A percentile compares a stretch with the other conserved stretches of the same genome.
These are phyloP conservation scores for Spathaspora sp. DNA, from an alignment of 805 yeast species.

Conservation along the genomic window DNA sequence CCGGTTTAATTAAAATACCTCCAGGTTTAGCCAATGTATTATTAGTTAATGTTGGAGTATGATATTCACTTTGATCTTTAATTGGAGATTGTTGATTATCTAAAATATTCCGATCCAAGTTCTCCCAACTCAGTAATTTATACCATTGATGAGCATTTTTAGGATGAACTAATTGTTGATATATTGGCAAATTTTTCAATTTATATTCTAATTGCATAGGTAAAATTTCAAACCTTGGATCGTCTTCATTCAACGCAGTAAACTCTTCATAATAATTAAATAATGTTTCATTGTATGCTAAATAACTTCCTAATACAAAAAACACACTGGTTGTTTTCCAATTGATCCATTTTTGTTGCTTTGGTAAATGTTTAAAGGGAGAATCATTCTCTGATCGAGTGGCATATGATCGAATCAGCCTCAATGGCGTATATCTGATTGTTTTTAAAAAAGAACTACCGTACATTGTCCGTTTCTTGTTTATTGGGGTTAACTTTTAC, in stretches of 20 bases:
- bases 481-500: neutral
- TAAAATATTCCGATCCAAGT: constrained; percentile 33
- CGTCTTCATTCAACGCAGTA: constrained; percentile 18
- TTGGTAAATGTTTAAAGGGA: constrained; percentile 27
- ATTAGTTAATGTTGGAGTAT: constrained; percentile 20
- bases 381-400: constrained; percentile 27
- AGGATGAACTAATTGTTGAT: constrained; percentile 42
- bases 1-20: constrained; percentile 72
- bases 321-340: constrained; percentile 25
- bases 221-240: constrained; percentile 14
- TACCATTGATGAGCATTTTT: constrained; percentile 47
- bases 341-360: constrained; percentile 20
- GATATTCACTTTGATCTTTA: constrained; percentile 14
- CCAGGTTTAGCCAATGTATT: constrained; percentile 69
- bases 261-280: constrained; percentile 21
- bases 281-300: constrained; percentile 24
- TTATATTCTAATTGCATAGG: constrained; percentile 44
- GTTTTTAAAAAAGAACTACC: neutral
- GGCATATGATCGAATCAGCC: constrained; percentile 12
- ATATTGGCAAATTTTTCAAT: constrained; percentile 48
- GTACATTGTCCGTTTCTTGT: neutral
- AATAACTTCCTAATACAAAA: constrained; percentile 17
- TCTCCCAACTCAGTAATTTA: constrained; percentile 42
- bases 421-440: neutral
- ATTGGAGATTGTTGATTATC: constrained; percentile 17